These are phyloP conservation scores for Scheffersomyces parashehatae DNA, from an alignment of 1,139 yeast species.

Conservation along the genomic window DNA sequence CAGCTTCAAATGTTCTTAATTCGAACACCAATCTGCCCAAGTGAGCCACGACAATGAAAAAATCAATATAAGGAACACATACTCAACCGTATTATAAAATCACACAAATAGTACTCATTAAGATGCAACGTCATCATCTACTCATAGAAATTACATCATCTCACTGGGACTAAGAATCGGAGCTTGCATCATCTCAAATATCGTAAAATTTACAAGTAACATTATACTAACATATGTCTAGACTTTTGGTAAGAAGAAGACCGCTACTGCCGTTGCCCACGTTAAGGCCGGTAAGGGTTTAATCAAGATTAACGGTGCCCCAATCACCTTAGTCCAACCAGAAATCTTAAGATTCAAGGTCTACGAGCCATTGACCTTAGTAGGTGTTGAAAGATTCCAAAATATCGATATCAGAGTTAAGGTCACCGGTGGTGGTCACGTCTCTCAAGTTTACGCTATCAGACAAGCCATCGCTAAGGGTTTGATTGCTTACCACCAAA, in stretches of 20 bases:
- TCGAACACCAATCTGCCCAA: too few species aligned
- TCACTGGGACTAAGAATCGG: too few species aligned
- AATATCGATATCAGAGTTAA: slow-evolving; percentile 98
- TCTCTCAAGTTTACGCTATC: slow-evolving; percentile 98
- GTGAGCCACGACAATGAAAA: too few species aligned
- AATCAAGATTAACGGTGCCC: slow-evolving; percentile 98
- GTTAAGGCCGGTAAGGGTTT: slow-evolving; percentile 99
- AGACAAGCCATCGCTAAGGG: slow-evolving; percentile 99
- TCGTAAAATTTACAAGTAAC: neutral
- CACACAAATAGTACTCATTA: too few species aligned
- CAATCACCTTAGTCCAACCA: slow-evolving; percentile 98
- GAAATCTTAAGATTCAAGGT: slow-evolving; percentile 99
- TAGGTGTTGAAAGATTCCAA: slow-evolving; percentile 98
- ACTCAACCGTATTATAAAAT: too few species aligned
- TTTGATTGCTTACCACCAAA: slow-evolving; percentile 98
- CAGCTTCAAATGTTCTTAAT: too few species aligned
- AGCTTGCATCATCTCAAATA: too few species aligned
- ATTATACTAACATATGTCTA: slow-evolving; percentile 42
- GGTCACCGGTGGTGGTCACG: slow-evolving; percentile 99
- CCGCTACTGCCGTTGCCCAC: slow-evolving; percentile 99
- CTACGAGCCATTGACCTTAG: slow-evolving; percentile 98
- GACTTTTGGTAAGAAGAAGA: slow-evolving; percentile 99
- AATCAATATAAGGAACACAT: too few species aligned
- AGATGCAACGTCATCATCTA: too few species aligned
- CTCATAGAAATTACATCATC: too few species aligned